Evolutionary conservation across 163 green algal species (phyloP).

Genomic region (Scenedesmus sp.): DNA sequence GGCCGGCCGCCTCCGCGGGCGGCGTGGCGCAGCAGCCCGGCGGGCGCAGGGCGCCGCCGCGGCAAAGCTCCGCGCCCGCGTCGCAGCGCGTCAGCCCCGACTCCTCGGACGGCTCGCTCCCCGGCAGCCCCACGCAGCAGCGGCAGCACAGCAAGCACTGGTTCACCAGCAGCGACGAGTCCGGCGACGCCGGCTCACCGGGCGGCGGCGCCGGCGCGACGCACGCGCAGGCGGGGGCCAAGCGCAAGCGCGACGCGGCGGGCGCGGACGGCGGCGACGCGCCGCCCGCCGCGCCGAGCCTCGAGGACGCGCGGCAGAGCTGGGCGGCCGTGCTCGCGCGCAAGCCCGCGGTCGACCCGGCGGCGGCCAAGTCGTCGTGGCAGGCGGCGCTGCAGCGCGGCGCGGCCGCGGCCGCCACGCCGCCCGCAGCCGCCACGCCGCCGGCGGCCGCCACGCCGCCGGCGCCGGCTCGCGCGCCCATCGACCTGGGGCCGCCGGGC

Average conservation of each 20-base stretch:
- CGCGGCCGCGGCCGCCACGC: not conserved
- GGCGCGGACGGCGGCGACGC: no score
- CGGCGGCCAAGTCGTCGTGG: constrained; percentile 1
- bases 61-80: no score
- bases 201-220: not conserved
- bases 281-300: not conserved
- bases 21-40: no score
- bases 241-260: no score
- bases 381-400: constrained; percentile 1
- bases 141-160: constrained; percentile 45
- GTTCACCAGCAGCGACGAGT: constrained; percentile 42
- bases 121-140: constrained; percentile 27
- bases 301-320: constrained; percentile 9
- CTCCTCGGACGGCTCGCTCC: not conserved
- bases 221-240: not conserved
- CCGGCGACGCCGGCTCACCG: constrained; percentile 9
- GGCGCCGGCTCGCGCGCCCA: not conserved
- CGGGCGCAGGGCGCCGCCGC: not conserved
- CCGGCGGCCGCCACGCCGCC: not conserved
- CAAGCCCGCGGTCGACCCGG: not conserved
- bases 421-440: not conserved
- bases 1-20: no score
- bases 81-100: not conserved
- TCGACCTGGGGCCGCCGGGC: constrained; percentile 19
- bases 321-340: constrained; percentile 11